Base-by-base conservation (phyloP, 2,329 filamentous ascomycete genomes). In the Diaporthe humulicola region DNA sequence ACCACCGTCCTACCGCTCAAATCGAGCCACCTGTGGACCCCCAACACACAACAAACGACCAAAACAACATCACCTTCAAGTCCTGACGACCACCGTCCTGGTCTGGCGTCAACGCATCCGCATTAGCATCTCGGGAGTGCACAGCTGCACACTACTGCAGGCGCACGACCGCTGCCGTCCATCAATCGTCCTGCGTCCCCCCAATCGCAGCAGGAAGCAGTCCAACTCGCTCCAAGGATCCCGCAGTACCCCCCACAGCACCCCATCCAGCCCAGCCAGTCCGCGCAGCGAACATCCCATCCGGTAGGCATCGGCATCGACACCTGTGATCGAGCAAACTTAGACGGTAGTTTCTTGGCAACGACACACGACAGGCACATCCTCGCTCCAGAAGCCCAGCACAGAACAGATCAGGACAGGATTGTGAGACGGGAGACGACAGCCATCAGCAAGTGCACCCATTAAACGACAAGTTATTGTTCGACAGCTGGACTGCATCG, bases 91-190 rank as follows among this genome's bases (percentile, higher is more conserved):
- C 30, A 38, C 25, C n/a, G 28, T 3, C 19, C 57, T 60, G 22
- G 6, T 8, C 38, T 25, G 38, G n/a, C 19, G 38, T 42, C n/a
- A 38, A 42, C 58, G 38, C 58, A 64, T 42, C 25, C 58, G 64
- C 45, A 56, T 36, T 69, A 38, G 33, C 57, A 71, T 38, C 56
- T 38, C 56, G 57, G 42, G 14, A 54, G 38, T 45, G 17, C 57
- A 58, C 70, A 60, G 52, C 70, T 61, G 70, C 61, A 50, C 48
- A 64, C 70, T 72, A 64, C 70, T 72, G 70, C 70, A 72, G 70
- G 45, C 57, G 70, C 70, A 54, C 70, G 57, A 61, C 70, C 70
- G 40, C 30, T 67, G 61, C 69, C 67, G 40, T 42, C 67, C n/a
- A 48, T 57, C 69, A 71, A 38, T 28, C 54, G 15, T 60, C 15